These are phyloP conservation scores for Globisporangium parvum DNA, from an alignment of 352 stramenopile species.

Conservation along the genomic window DNA sequence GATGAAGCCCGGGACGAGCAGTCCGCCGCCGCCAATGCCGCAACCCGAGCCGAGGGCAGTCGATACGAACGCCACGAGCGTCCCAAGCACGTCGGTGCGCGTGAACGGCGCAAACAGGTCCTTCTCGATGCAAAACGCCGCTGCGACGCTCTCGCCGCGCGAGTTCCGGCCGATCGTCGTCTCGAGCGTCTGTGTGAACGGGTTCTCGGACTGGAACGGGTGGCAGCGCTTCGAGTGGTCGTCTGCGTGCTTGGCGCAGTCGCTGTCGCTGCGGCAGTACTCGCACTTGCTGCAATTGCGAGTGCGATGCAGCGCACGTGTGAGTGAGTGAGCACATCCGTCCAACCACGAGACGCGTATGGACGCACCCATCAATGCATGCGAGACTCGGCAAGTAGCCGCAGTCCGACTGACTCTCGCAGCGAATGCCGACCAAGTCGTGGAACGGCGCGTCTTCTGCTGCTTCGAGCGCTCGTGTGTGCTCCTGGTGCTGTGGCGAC, in stretches of 20 bases:
- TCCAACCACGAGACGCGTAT: background rate
- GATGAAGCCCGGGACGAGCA: constrained; percentile 97
- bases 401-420: constrained; percentile 48
- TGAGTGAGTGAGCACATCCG: background rate
- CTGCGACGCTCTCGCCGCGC: constrained; percentile 22
- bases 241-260: constrained; percentile 40
- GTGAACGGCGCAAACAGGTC: constrained; percentile 76
- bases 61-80: constrained; percentile 67
- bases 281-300: constrained; percentile 43
- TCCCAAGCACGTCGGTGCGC: constrained; percentile 57
- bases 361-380: constrained; percentile 48
- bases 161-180: constrained; percentile 27
- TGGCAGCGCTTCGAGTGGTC: constrained; percentile 63
- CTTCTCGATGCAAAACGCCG: constrained; percentile 76
- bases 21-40: constrained; percentile 91
- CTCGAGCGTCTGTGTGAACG: constrained; percentile 30
- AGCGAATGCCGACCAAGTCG: constrained; percentile 37
- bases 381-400: constrained; percentile 69
- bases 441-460: constrained; percentile 16
- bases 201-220: constrained; percentile 24
- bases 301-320: background rate
- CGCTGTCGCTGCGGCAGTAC: constrained; percentile 48
- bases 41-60: constrained; percentile 88
- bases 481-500: background rate
- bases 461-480: background rate